Base-by-base conservation (phyloP, 257 asterid genomes). In the Solanum peruvianum region DNA sequence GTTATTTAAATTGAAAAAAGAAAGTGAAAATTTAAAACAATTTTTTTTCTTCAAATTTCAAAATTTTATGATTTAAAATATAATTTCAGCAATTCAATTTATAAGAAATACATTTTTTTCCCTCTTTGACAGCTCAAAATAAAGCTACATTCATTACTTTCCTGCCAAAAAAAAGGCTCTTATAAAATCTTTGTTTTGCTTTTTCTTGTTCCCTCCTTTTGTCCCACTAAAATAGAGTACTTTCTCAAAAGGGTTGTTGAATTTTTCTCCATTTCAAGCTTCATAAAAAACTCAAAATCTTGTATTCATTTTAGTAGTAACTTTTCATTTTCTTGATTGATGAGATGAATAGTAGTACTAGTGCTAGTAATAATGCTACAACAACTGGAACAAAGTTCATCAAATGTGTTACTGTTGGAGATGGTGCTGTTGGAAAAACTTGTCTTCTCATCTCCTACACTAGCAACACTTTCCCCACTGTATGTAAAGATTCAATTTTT, bases 381-480 rank as follows among this genome's bases (percentile, higher is more conserved):
- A n/a, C 70, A 18, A 47, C 84, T 15, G 86, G 89, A 69, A 86
- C 87, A 66, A 90, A 83, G 91, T 90, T 90, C 89, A 88, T 90
- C 86, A 90, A 90, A 82, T 90, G 92, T 88, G 92, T 90, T 37
- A 88, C 92, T 4, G 92, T 90, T 70, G 92, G 92, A 82, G 92
- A 90, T 88, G 92, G 92, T 69, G 92, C 92, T 86, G 92, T 90
- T 85, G 92, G 92, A 11, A 90, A 90, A 76, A 90, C 92, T 4
- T 90, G 92, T 33, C 92, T 90, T 87, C 92, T 90, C 78, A 90
- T 90, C 84, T 90, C 92, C 80, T 90, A 90, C 87, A 90, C 92
- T 80, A 90, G 90, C 90, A 90, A 90, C 39, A 90, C 92, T 4
- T 90, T 90, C 64, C 92, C 92, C 9, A 88, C 91, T 80, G 91